phyloP scores from a whole-genome alignment of 139 green algal species.

The Chlamydomonas sp. region DNA sequence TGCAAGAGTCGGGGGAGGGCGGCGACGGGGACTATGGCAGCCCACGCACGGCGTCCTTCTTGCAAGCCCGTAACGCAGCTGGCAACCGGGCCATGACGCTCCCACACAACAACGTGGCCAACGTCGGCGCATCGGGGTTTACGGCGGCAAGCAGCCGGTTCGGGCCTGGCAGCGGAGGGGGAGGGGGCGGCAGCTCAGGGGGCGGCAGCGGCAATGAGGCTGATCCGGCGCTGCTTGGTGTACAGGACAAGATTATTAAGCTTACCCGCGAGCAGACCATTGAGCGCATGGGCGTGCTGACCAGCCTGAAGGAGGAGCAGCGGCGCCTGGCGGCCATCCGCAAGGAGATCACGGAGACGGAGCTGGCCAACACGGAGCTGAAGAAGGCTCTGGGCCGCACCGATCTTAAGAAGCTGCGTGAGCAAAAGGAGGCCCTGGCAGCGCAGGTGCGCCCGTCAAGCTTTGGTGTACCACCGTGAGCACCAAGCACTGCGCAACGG shows the following conservation, averaged over 20 bases:
- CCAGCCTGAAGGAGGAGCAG: conserved; percentile 35
- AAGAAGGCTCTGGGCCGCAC: conserved; percentile 31
- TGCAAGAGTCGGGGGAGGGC: too few species aligned
- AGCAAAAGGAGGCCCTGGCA: conserved; percentile 27
- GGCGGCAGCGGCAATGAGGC: neutral
- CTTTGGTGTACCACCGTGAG: neutral
- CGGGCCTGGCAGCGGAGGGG: too few species aligned
- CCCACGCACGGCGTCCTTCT: too few species aligned
- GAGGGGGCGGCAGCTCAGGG: too few species aligned
- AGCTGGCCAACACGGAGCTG: conserved; percentile 20
- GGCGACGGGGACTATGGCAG: too few species aligned
- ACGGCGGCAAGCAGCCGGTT: too few species aligned
- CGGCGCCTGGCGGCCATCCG: conserved; percentile 31
- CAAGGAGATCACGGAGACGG: conserved; percentile 38
- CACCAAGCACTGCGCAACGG: too few species aligned
- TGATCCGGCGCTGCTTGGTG: conserved; percentile 34
- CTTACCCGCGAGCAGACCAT: conserved; percentile 19
- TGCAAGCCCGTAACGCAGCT: too few species aligned
- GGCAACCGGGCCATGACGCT: too few species aligned
- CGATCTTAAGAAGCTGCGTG: conserved; percentile 30
- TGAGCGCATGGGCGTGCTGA: conserved; percentile 26
- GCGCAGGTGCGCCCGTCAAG: neutral
- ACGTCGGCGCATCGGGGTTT: too few species aligned
- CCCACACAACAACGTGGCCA: too few species aligned
- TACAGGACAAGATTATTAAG: conserved; percentile 40